phyloP scores from a whole-genome alignment of 2,329 filamentous ascomycete genomes.

The Cladosporium sp. region DNA sequence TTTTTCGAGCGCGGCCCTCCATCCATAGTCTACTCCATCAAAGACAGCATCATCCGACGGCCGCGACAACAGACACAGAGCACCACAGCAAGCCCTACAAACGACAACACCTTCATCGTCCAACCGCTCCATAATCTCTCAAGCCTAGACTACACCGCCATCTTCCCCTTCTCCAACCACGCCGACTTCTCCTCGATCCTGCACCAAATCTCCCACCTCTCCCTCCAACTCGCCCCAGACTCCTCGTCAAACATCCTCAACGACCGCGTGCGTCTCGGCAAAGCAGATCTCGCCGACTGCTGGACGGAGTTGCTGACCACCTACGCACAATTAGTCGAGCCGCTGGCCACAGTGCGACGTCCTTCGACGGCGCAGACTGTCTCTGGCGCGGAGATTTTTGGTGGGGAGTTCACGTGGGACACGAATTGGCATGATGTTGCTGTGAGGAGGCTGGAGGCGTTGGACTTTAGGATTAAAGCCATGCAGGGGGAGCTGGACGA shows the following conservation, averaged over 20 bases:
- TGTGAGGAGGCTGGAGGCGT: background rate
- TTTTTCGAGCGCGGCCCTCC: constrained; percentile 61
- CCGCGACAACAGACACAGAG: too few relatives aligned
- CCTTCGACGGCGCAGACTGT: background rate
- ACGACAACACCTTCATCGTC: background rate
- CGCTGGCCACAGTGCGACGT: constrained; percentile 11
- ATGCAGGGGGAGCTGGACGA: constrained; percentile 25
- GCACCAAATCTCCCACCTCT: constrained; percentile 26
- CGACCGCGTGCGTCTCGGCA: constrained; percentile 35
- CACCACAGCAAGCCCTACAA: background rate
- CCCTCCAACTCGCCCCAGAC: constrained; percentile 41
- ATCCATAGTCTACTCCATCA: constrained; percentile 28
- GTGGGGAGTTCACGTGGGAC: background rate
- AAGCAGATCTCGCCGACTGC: constrained; percentile 40
- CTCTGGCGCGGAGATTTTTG: background rate
- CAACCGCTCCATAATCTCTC: constrained; percentile 25
- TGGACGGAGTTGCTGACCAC: constrained; percentile 30
- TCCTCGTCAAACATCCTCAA: constrained; percentile 36
- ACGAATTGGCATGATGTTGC: background rate
- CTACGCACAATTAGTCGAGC: constrained; percentile 18
- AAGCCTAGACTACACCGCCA: constrained; percentile 31
- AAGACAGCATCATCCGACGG: constrained; percentile 19
- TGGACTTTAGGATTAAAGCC: constrained; percentile 20
- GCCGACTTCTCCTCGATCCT: constrained; percentile 24
- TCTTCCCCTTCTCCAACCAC: constrained; percentile 30